Percentiles rank a stretch among this genome's conserved stretches.
Conservation (phyloP, 768 basidiomycete species). For the Chiua virens region DNA sequence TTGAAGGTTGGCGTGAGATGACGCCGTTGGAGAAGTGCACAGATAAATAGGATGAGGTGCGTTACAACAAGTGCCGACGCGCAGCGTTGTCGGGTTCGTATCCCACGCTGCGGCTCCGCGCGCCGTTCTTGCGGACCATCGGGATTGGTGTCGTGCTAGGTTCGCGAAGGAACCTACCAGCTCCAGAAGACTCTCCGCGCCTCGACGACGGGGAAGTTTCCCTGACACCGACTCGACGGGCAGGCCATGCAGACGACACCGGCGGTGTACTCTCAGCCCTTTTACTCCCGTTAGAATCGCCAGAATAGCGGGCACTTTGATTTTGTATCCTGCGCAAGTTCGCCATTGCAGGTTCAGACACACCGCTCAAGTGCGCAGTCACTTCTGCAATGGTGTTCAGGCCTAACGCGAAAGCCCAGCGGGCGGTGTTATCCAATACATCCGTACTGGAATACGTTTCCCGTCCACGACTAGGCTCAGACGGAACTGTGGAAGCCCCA, state of each 20-base stretch:
- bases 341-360: slow-evolving; percentile 18
- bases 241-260: slow-evolving; percentile 23
- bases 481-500: slow-evolving; percentile 24
- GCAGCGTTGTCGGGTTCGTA: slow-evolving; percentile 13
- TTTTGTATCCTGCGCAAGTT: slow-evolving; percentile 23
- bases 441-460: slow-evolving; percentile 22
- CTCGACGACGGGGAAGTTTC: slow-evolving; percentile 9
- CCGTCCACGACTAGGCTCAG: slow-evolving; percentile 23
- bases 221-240: slow-evolving; percentile 9
- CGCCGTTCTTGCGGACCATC: slow-evolving; percentile 17
- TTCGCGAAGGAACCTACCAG: slow-evolving; percentile 28
- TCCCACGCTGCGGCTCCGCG: slow-evolving; percentile 30
- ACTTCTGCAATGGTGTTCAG: slow-evolving; percentile 24
- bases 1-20: neutral
- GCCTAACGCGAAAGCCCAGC: slow-evolving; percentile 26
- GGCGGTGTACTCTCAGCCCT: slow-evolving; percentile 33
- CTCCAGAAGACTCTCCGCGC: slow-evolving; percentile 1
- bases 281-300: slow-evolving; percentile 7
- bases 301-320: neutral
- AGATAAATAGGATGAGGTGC: neutral
- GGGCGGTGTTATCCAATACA: slow-evolving; percentile 26
- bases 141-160: slow-evolving; percentile 26
- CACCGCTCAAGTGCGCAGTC: slow-evolving; percentile 11
- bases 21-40: neutral
- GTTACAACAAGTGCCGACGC: slow-evolving; percentile 16